These are phyloP conservation scores for Scutellaria barbata DNA, from an alignment of 257 asterid genomes.

Conservation along the genomic window DNA sequence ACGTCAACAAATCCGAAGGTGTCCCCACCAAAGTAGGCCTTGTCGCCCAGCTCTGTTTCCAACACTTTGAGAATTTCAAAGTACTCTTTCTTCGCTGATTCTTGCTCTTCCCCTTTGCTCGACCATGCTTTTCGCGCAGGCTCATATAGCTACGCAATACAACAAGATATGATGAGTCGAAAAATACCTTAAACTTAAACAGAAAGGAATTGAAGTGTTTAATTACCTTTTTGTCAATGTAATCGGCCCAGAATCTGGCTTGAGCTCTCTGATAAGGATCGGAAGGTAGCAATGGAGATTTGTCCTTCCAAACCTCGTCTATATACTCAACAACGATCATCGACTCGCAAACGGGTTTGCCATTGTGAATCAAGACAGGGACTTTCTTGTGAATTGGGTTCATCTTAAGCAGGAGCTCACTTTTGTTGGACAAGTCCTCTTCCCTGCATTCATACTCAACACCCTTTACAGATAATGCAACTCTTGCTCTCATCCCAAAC, in stretches of 20 bases:
- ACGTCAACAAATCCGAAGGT: constrained; percentile 45
- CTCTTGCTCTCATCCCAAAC: constrained; percentile 46
- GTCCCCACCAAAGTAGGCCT: constrained; percentile 55
- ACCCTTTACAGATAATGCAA: constrained; percentile 51
- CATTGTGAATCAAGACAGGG: constrained; percentile 43
- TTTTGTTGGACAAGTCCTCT: constrained; percentile 44
- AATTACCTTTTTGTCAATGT: constrained; percentile 29
- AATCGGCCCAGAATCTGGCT: constrained; percentile 49
- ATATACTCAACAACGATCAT: constrained; percentile 54
- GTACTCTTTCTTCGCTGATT: constrained; percentile 40
- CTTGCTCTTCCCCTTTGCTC: constrained; percentile 44
- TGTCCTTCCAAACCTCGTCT: constrained; percentile 55
- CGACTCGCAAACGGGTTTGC: constrained; percentile 62
- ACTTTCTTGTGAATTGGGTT: constrained; percentile 58
- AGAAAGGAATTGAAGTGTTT: no score
- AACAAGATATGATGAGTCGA: no score
- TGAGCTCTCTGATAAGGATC: constrained; percentile 43
- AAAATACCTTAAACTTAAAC: no score
- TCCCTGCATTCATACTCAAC: constrained; percentile 45
- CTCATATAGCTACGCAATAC: constrained; percentile 27
- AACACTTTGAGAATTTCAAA: constrained; percentile 37
- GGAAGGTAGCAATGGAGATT: constrained; percentile 48
- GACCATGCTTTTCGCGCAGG: constrained; percentile 39
- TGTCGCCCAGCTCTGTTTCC: constrained; percentile 50
- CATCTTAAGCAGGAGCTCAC: constrained; percentile 43